Conservation (phyloP, 352 stramenopile genomes). For the Globisporangium okanoganense region DNA sequence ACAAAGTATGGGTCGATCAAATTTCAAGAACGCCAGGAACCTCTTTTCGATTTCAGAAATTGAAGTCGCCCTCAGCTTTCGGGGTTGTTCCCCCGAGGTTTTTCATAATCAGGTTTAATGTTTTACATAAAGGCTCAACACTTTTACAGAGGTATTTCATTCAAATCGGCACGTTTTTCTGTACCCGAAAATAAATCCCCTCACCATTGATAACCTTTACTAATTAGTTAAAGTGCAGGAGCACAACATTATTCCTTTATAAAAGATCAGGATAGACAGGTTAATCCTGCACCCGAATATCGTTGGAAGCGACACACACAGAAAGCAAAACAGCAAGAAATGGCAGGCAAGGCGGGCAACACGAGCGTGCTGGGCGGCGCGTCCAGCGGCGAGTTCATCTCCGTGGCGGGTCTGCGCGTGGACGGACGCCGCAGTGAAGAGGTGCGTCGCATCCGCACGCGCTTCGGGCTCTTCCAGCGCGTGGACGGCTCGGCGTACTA, state of each 20-base stretch:
- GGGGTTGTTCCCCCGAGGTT: no score
- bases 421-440: slow-evolving; percentile 84
- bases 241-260: no score
- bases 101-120: no score
- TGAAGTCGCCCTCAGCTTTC: no score
- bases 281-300: neutral
- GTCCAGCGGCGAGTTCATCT: slow-evolving; percentile 76
- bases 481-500: slow-evolving; percentile 87
- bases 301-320: neutral
- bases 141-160: no score
- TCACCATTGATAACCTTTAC: neutral
- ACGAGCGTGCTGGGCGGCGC: slow-evolving; percentile 51
- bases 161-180: no score
- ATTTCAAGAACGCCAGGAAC: no score
- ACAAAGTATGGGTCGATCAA: no score
- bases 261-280: neutral
- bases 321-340: slow-evolving; percentile 13
- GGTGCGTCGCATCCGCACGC: slow-evolving; percentile 75
- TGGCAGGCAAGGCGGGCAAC: slow-evolving; percentile 61
- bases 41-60: no score
- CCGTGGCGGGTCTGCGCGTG: slow-evolving; percentile 74
- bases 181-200: no score
- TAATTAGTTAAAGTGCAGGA: neutral
- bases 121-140: no score
- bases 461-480: slow-evolving; percentile 81